A percentile compares a stretch with the other conserved stretches of the same genome.
These are phyloP conservation scores for Cercospora janseana DNA, from an alignment of 2,329 filamentous ascomycete genomes.

Conservation along the genomic window DNA sequence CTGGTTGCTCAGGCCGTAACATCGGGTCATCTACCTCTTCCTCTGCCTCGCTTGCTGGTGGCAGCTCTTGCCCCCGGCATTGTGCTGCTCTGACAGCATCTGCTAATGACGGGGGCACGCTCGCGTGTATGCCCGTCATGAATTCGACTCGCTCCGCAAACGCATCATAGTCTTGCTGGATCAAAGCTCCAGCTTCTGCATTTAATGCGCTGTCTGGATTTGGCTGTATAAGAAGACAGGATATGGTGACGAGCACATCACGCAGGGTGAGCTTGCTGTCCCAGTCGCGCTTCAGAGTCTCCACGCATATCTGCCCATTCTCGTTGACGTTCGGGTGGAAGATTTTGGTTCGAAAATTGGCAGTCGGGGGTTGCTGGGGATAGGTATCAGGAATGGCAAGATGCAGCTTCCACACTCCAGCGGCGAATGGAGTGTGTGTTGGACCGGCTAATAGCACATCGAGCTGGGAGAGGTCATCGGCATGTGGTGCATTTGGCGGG, in stretches of 20 bases:
- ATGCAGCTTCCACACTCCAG: constrained; percentile 59
- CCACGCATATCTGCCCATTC: constrained; percentile 61
- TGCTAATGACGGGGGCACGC: constrained; percentile 48
- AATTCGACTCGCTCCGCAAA: constrained; percentile 58
- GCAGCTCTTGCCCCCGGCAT: constrained; percentile 44
- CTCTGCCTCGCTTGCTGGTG: constrained; percentile 18
- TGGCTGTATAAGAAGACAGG: constrained; percentile 61
- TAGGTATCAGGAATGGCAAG: constrained; percentile 61
- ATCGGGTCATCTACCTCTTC: constrained; percentile 22
- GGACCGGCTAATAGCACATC: constrained; percentile 59
- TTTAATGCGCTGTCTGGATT: constrained; percentile 65
- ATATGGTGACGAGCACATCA: constrained; percentile 60
- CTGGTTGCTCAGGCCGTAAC: constrained; percentile 25
- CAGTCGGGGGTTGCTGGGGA: constrained; percentile 54
- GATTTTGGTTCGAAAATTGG: constrained; percentile 59
- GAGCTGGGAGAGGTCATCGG: constrained; percentile 58
- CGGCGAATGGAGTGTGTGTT: constrained; percentile 58
- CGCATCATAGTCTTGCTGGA: constrained; percentile 58
- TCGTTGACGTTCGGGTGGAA: constrained; percentile 67
- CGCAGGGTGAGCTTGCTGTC: constrained; percentile 56
- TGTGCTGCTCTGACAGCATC: constrained; percentile 54
- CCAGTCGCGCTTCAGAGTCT: constrained; percentile 65
- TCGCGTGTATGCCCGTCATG: constrained; percentile 63
- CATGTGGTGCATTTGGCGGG: constrained; percentile 40
- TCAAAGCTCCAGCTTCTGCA: constrained; percentile 57